phyloP scores from a whole-genome alignment of 2,329 filamentous ascomycete genomes.

The Xylaria sp. region DNA sequence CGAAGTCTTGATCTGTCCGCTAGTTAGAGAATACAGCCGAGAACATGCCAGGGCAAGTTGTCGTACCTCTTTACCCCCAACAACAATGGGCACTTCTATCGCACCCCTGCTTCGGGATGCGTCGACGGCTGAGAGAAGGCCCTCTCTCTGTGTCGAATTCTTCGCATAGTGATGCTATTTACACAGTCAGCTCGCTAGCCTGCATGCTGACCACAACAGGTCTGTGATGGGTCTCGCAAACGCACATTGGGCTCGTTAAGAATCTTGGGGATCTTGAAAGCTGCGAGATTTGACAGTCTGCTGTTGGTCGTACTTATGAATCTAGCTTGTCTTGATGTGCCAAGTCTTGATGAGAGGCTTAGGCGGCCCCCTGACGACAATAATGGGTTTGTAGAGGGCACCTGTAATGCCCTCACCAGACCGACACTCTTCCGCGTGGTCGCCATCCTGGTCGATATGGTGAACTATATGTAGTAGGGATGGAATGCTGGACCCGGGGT shows the following conservation, averaged over 20 bases:
- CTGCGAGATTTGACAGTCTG: conserved; percentile 71
- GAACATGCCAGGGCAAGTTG: not conserved
- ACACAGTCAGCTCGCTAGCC: conserved; percentile 12
- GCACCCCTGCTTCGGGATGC: conserved; percentile 74
- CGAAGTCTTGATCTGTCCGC: conserved; percentile 70
- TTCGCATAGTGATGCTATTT: conserved; percentile 86
- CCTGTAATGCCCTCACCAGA: conserved; percentile 41
- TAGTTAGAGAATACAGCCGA: conserved; percentile 31
- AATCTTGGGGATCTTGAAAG: conserved; percentile 88
- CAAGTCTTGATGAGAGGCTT: conserved; percentile 5
- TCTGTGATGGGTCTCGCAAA: conserved; percentile 36
- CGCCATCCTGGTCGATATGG: conserved; percentile 38
- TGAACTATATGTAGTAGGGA: not conserved
- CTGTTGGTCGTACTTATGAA: conserved; percentile 46
- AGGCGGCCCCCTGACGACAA: conserved; percentile 22
- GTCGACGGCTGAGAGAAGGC: conserved; percentile 78
- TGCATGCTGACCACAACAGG: not conserved
- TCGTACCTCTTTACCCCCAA: conserved; percentile 82
- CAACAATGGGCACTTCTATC: conserved; percentile 81
- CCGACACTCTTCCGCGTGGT: conserved; percentile 40
- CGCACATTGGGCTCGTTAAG: conserved; percentile 96
- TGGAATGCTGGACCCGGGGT: not conserved
- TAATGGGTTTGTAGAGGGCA: conserved; percentile 29
- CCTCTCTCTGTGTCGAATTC: conserved; percentile 80
- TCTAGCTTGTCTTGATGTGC: conserved; percentile 30